phyloP scores from a whole-genome alignment of 202 grass and related monocot species.

The Brachypodium distachyon region DNA sequence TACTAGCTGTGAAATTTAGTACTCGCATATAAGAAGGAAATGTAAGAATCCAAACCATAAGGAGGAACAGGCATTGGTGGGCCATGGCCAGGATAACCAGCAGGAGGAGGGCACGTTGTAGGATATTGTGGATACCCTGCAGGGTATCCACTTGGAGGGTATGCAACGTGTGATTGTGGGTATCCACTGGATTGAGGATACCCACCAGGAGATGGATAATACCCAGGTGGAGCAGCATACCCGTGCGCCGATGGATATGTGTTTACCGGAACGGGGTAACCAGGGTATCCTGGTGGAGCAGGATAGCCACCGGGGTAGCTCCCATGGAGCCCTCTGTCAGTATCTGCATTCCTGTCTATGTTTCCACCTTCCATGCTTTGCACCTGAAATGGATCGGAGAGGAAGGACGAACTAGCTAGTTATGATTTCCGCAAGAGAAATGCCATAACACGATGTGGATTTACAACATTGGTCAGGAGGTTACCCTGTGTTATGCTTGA shows the following conservation, averaged over 20 bases:
- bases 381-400: neutral
- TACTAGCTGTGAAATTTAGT: no score
- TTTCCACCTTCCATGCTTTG: conserved; percentile 22
- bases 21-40: no score
- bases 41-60: neutral
- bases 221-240: neutral
- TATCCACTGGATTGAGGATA: conserved; percentile 17
- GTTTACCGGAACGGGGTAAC: neutral
- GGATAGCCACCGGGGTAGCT: conserved; percentile 16
- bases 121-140: conserved; percentile 4
- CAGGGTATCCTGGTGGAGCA: conserved; percentile 3
- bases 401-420: neutral
- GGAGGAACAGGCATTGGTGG: neutral
- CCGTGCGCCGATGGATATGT: neutral
- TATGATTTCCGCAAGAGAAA: neutral
- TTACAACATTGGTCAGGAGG: neutral
- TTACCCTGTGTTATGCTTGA: neutral
- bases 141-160: conserved; percentile 3
- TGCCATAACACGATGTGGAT: neutral
- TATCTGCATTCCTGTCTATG: neutral
- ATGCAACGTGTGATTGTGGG: neutral
- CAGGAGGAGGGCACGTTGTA: neutral
- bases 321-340: conserved; percentile 14
- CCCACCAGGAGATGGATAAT: neutral
- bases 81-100: conserved; percentile 16